Evolutionary conservation across 192 early-diverging fungal species (phyloP), one percentile per base, ranked within the genome.

Genomic region (Backusella macrospora): DNA sequence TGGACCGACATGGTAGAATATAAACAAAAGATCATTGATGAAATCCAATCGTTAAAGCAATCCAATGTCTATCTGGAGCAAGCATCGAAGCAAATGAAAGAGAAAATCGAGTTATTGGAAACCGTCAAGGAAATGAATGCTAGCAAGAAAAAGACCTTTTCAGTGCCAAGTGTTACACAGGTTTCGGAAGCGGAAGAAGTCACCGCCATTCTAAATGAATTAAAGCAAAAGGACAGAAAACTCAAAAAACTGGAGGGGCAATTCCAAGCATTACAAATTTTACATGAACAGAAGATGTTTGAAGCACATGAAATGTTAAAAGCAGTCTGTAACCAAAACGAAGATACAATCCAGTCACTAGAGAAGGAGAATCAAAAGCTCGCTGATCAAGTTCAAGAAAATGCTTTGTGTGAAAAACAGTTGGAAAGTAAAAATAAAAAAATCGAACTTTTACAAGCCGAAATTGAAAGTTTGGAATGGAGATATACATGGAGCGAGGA

Each of bases 251-350:
- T 59, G 3, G 52, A 59, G 0, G 0, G 21, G 8, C 9, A 59
- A 1, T 10, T 23, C 26, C 52, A 59, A 21, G 21, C 10, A 23
- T 5, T 59, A 7, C 21, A 26, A 23, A 10, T 23, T 1, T 9
- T 59, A 4, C 26, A 59, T 26, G 52, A 59, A 0, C 52, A 59
- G 9, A 59, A 23, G 21, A 59, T 23, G 4, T 59, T 59, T 59
- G 52, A 59, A 59, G 52, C 52, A 59, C 52, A 59, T 13, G 52
- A 59, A 21, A 59, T 59, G 4, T 26, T 59, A 23, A 59, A 16
- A 1, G 13, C 26, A 4, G 10, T 59, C 10, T 10, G 26, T 26
- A 10, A 9, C 13, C 52, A 59, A 59, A 59, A 26, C 12, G 52
- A 26, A 3, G 2, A 18, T 12, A 14, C 45, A 10, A 46, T 46